Base-by-base conservation (phyloP, 2,329 filamentous ascomycete genomes). In the Aquanectria penicillioides region DNA sequence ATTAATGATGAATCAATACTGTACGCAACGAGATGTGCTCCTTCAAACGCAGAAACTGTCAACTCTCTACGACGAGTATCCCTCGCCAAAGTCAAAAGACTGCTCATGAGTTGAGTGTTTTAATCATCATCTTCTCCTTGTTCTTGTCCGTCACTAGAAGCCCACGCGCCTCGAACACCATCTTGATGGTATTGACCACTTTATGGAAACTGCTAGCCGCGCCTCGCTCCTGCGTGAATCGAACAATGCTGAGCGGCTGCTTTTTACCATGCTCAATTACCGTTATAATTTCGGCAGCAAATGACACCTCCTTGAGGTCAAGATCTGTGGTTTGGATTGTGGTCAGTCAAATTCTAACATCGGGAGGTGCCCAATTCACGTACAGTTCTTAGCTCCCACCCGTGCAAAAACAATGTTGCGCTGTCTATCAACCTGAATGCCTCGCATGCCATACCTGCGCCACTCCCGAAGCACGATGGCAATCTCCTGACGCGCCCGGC, bases 201-300 rank as follows among this genome's bases (percentile, higher is more conserved):
- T 87, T 89, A 73, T 92, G 86, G 78, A 98, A 97, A 67, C 91
- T 95, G 69, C 90, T 95, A 31, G 92, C 93, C 2, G 94, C 94
- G n/a, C 94, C 95, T 57, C 89, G 89, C 71, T 95, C 93, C 71
- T 97, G 94, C 2, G 91, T 94, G 74, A 97, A 92, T 29, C 92
- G 89, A 25, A 92, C 87, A 64, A 97, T 88, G 73, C 90, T 91
- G 51, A 97, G 83, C 41, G 89, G 89, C 40, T 87, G 88, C 63
- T 87, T 89, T 69, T 86, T 89, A 43, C 92, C 92, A 71, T 95
- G 91, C 77, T 97, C 92, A 61, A 97, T 90, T 31, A 97, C 90
- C 2, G 90, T 93, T 79, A 96, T 96, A 61, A 97, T 85, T 74
- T 97, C 93, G 31, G 89, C 88, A 13, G 92, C 90, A 75, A 98